These are phyloP conservation scores for Nymphaea colorata DNA, from an alignment of 164 flowering plant species.

Conservation along the genomic window DNA sequence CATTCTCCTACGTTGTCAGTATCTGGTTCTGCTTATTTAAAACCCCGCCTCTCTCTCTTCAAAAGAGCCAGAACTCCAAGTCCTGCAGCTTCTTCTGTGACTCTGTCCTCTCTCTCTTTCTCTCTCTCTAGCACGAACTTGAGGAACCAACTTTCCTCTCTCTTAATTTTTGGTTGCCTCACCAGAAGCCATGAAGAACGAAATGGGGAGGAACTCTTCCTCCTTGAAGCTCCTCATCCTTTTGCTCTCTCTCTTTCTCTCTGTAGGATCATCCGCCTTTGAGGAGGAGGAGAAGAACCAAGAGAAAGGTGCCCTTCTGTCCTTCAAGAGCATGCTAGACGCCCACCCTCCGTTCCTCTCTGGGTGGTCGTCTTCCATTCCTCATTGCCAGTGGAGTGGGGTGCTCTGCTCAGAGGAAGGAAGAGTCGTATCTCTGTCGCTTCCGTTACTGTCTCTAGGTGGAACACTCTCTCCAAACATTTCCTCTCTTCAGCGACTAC, in stretches of 20 bases:
- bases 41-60: slow-evolving; percentile 1
- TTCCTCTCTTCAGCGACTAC: slow-evolving; percentile 29
- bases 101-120: neutral
- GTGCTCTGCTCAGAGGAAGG: slow-evolving; percentile 27
- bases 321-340: neutral
- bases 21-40: slow-evolving; percentile 1
- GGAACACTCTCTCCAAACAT: slow-evolving; percentile 39
- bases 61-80: neutral
- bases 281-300: neutral
- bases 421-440: slow-evolving; percentile 32
- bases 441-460: slow-evolving; percentile 24
- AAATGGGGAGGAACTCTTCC: neutral
- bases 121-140: neutral
- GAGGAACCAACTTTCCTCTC: neutral
- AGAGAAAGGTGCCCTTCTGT: neutral
- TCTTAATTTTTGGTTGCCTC: neutral
- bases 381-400: slow-evolving; percentile 55
- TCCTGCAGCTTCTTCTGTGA: neutral
- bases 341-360: neutral
- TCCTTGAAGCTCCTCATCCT: neutral
- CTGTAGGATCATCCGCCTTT: neutral
- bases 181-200: neutral
- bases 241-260: neutral
- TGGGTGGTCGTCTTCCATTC: slow-evolving; percentile 23
- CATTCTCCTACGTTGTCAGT: neutral